A percentile compares a stretch with the other conserved stretches of the same genome.
These are phyloP conservation scores for Boletus insuetus DNA, from an alignment of 768 basidiomycete species.

Conservation along the genomic window DNA sequence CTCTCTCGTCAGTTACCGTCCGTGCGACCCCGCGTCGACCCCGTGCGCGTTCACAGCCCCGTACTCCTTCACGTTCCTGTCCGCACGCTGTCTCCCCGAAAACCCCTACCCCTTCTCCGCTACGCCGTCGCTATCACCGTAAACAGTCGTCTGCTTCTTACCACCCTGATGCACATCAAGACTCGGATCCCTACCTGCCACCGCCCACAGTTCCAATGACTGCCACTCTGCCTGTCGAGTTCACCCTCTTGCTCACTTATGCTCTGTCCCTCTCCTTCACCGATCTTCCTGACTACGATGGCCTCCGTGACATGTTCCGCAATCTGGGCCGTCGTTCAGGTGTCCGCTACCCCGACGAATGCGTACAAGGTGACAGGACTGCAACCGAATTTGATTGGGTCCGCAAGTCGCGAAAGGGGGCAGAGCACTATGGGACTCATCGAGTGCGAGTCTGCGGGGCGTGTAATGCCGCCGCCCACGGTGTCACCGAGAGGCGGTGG, in stretches of 20 bases:
- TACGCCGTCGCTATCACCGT: slow-evolving; percentile 15
- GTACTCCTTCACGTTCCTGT: slow-evolving; percentile 14
- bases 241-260: slow-evolving; percentile 76
- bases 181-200: slow-evolving; percentile 6
- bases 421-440: slow-evolving; percentile 18
- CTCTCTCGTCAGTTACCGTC: slow-evolving; percentile 4
- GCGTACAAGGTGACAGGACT: slow-evolving; percentile 12
- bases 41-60: slow-evolving; percentile 18
- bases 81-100: slow-evolving; percentile 11
- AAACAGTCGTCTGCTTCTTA: slow-evolving; percentile 18
- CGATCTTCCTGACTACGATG: slow-evolving; percentile 87
- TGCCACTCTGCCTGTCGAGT: slow-evolving; percentile 75
- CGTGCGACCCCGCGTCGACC: slow-evolving; percentile 10
- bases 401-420: slow-evolving; percentile 33
- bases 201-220: slow-evolving; percentile 53
- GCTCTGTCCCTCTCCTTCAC: slow-evolving; percentile 81
- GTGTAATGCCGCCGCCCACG: slow-evolving; percentile 30
- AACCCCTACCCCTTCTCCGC: slow-evolving; percentile 18
- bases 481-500: slow-evolving; percentile 25
- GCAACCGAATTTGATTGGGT: slow-evolving; percentile 45
- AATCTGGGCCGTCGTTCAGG: slow-evolving; percentile 54
- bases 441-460: slow-evolving; percentile 34
- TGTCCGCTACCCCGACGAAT: slow-evolving; percentile 36
- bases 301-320: slow-evolving; percentile 70
- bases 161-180: slow-evolving; percentile 14